Percentiles rank a stretch among this genome's conserved stretches.
Conservation (phyloP, 2,329 filamentous ascomycete species). For the Fusarium citri region DNA sequence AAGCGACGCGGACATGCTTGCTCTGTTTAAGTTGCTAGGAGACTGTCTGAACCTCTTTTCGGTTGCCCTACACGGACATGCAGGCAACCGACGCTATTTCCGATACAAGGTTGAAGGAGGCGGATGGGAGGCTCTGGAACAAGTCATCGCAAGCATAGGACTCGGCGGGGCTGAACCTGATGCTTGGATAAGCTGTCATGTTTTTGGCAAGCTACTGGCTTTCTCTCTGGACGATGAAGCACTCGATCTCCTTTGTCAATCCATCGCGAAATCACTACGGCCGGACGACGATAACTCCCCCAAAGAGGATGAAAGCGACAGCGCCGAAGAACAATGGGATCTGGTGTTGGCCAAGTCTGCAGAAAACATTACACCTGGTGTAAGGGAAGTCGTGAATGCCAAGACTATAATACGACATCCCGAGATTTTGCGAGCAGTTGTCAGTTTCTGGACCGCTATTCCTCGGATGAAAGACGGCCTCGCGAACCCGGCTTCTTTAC, state of each 20-base stretch:
- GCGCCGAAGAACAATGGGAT: conserved; percentile 54
- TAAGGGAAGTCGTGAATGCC: conserved; percentile 62
- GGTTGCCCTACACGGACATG: conserved; percentile 79
- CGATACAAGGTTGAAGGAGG: conserved; percentile 78
- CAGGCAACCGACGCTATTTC: conserved; percentile 91
- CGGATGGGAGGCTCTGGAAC: conserved; percentile 82
- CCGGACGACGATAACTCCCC: conserved; percentile 45
- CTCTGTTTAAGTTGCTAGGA: conserved; percentile 76
- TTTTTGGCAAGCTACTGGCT: conserved; percentile 85
- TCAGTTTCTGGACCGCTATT: conserved; percentile 73
- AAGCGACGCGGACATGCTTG: conserved; percentile 70
- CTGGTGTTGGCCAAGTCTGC: conserved; percentile 53
- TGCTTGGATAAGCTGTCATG: conserved; percentile 73
- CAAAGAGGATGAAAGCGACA: conserved; percentile 49
- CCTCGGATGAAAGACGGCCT: conserved; percentile 59
- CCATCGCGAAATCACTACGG: conserved; percentile 55
- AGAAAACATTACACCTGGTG: conserved; percentile 53
- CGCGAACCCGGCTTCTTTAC: conserved; percentile 67
- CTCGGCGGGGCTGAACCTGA: conserved; percentile 75
- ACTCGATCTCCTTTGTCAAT: conserved; percentile 75
- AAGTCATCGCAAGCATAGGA: conserved; percentile 76
- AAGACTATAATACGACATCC: conserved; percentile 68
- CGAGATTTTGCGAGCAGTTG: conserved; percentile 71
- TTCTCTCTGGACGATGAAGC: conserved; percentile 84
- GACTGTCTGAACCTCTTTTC: conserved; percentile 79